Base-by-base conservation (phyloP, 202 grass and related monocot genomes). In the Brachypodium distachyon region DNA sequence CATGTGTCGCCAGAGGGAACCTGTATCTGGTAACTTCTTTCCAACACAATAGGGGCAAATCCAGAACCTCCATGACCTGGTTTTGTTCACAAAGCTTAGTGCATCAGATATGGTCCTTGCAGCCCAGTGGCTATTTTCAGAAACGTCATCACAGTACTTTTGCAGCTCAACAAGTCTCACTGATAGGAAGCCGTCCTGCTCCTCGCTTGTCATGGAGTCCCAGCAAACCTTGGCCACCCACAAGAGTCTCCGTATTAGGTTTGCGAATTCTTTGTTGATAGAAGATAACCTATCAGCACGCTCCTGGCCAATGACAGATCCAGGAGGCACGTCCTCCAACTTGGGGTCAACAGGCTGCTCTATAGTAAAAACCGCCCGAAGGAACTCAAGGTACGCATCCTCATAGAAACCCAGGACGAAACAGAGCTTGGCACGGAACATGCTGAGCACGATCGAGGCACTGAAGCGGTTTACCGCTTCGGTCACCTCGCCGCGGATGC, bases 1-100 rank as follows among this genome's bases (percentile, higher is more conserved):
- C 51, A 73, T 57, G 70, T 73, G 70, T 57, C 11, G 22, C 51
- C 56, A 41, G 50, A 73, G 50, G 21, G 51, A 57, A 29, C 12
- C 8, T 16, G 18, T 1, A 33, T 73, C 23, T 7, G 22, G 33
- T 4, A 56, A 55, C 70, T 73, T 41, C 7, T 73, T 57, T 33
- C 50, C 34, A 42, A 17, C 70, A 57, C 70, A 73, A 41, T 12
- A 28, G 13, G 70, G 70, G 51, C 70, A 73, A 57, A 73, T 57
- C 70, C 51, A 73, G 10, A 57, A 73, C 51, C 51, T 73, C 70
- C 70, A 73, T 41, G 70, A 73, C 33, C 12, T 57, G 70, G 27
- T 26, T n/a, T 42, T 40, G 13, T 42, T 73, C 34, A 73, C 21
- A 41, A 42, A 57, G 36, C 21, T 40, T 5, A 72, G 11, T 34